A percentile compares a stretch with the other conserved stretches of the same genome.
Conservation (phyloP, 768 basidiomycete genomes). For the Tulasnella sp. region DNA sequence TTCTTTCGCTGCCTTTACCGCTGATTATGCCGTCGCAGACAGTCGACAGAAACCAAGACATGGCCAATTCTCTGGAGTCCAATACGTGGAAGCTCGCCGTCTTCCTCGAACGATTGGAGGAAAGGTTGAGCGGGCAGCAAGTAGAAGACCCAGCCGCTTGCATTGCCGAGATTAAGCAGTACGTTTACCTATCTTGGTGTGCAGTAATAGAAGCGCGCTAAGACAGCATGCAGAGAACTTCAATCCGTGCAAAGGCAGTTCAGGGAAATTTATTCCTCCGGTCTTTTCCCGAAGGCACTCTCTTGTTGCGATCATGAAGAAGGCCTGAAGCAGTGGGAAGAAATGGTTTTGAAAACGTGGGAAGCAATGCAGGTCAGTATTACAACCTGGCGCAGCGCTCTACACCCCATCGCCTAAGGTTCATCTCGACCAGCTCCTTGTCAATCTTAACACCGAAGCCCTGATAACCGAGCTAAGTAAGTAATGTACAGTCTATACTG, state of each 20-base stretch:
- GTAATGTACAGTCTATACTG: slow-evolving; percentile 79
- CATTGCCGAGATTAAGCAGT: not conserved
- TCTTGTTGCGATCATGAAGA: too few relatives aligned
- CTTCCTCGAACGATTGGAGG: not conserved
- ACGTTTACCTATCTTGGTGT: not conserved
- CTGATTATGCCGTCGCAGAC: not conserved
- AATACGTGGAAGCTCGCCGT: not conserved
- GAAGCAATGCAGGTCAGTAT: too few relatives aligned
- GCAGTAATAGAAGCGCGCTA: too few relatives aligned
- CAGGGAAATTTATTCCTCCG: too few relatives aligned
- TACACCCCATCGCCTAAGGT: too few relatives aligned
- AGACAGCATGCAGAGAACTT: too few relatives aligned
- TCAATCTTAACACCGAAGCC: slow-evolving; percentile 95
- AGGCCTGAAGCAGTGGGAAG: too few relatives aligned
- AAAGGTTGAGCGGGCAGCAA: not conserved
- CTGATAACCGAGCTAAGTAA: slow-evolving; percentile 96
- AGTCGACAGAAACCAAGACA: not conserved
- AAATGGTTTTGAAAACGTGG: too few relatives aligned
- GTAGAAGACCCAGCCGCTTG: not conserved
- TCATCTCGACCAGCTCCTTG: slow-evolving; percentile 47
- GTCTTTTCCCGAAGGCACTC: too few relatives aligned
- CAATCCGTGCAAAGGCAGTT: too few relatives aligned
- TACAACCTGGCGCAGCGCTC: too few relatives aligned
- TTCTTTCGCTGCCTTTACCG: not conserved
- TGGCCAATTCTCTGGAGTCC: not conserved